These are phyloP conservation scores for Cyclocybe cylindracea DNA, from an alignment of 768 basidiomycete species.

Conservation along the genomic window DNA sequence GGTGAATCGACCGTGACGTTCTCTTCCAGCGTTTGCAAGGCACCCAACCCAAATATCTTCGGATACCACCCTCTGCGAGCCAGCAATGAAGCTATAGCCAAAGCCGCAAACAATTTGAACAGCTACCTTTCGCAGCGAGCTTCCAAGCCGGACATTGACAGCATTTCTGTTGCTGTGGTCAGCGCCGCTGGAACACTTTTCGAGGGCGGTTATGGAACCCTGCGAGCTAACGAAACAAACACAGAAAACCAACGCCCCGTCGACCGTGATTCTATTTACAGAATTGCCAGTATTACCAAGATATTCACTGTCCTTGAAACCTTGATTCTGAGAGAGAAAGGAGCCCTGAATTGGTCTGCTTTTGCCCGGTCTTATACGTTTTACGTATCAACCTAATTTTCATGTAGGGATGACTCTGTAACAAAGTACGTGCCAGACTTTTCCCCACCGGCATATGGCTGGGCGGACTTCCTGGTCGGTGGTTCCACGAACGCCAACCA, in stretches of 20 bases:
- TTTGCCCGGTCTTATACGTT: not conserved
- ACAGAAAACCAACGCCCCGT: conserved; percentile 19
- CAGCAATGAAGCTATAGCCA: conserved; percentile 17
- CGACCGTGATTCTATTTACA: conserved; percentile 47
- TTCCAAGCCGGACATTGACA: conserved; percentile 42
- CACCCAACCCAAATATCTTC: conserved; percentile 28
- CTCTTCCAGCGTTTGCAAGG: conserved; percentile 8
- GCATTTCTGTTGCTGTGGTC: conserved; percentile 50
- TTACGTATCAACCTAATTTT: not conserved
- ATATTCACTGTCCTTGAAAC: conserved; percentile 51
- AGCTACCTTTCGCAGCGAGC: conserved; percentile 27
- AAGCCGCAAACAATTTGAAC: conserved; percentile 24
- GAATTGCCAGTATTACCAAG: conserved; percentile 55
- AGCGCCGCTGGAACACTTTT: conserved; percentile 47
- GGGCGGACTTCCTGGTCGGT: conserved; percentile 28
- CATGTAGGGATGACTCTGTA: conserved; percentile 50
- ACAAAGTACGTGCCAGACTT: conserved; percentile 43
- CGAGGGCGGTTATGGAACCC: conserved; percentile 43
- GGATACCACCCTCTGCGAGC: conserved; percentile 25
- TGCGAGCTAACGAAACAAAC: conserved; percentile 45
- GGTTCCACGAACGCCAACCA: conserved; percentile 7
- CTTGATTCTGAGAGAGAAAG: conserved; percentile 47
- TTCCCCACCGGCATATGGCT: conserved; percentile 32
- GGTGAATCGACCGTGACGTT: too few species aligned
- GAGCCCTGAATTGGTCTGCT: conserved; percentile 37